phyloP scores from a whole-genome alignment of 768 basidiomycete species.

The Cystofilobasidium capitatum region DNA sequence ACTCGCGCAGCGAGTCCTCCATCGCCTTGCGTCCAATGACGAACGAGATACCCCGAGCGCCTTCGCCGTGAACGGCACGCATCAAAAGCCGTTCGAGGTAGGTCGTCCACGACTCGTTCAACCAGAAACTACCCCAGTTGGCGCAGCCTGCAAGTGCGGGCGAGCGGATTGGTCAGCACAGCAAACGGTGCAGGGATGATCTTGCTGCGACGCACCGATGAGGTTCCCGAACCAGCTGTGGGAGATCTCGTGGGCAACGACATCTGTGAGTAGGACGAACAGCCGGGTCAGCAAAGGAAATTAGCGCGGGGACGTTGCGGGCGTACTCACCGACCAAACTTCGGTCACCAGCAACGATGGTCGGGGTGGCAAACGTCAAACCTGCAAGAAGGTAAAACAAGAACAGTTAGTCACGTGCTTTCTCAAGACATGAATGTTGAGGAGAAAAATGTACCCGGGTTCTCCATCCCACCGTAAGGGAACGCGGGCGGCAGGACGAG shows the following conservation, averaged over 20 bases:
- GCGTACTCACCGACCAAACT: constrained; percentile 54
- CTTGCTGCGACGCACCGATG: constrained; percentile 27
- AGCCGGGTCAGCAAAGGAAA: neutral
- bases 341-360: constrained; percentile 77
- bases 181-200: constrained; percentile 29
- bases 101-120: constrained; percentile 52
- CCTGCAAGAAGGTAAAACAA: neutral
- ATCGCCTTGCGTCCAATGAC: constrained; percentile 65
- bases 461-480: constrained; percentile 45
- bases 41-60: constrained; percentile 69
- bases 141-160: constrained; percentile 53
- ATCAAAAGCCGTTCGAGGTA: constrained; percentile 79
- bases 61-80: constrained; percentile 58
- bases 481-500: constrained; percentile 83
- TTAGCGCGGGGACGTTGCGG: constrained; percentile 65
- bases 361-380: constrained; percentile 42
- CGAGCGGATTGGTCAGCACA: constrained; percentile 29
- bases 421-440: neutral
- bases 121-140: constrained; percentile 42
- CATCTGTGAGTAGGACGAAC: neutral
- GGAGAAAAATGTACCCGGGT: neutral
- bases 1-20: constrained; percentile 57
- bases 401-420: neutral
- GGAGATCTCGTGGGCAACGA: neutral
- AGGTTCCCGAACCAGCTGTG: neutral